These are phyloP conservation scores for Rhizomucor pusillus DNA, from an alignment of 371 early-diverging fungal species.

Conservation along the genomic window DNA sequence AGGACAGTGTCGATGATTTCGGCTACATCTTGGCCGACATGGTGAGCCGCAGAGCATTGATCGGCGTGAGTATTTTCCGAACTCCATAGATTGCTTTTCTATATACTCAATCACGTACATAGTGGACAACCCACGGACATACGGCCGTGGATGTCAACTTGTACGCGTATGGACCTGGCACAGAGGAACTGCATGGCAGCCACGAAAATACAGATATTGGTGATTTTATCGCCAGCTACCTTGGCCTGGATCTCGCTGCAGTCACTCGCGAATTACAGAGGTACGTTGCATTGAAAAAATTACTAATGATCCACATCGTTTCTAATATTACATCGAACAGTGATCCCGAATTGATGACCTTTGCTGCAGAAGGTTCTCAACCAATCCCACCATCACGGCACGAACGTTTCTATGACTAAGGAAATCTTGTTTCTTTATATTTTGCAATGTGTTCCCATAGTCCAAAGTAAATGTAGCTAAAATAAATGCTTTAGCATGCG, in stretches of 20 bases:
- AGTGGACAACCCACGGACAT: slow-evolving; percentile 62
- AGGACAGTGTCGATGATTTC: slow-evolving; percentile 21
- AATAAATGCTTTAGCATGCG: slow-evolving; percentile 30
- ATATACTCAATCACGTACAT: neutral
- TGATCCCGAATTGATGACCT: too few relatives aligned
- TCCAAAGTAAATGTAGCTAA: neutral
- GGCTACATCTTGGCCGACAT: slow-evolving; percentile 42
- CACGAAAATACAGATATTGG: slow-evolving; percentile 83
- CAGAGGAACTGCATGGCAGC: slow-evolving; percentile 61
- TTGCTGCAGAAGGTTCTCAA: too few relatives aligned
- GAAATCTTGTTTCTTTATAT: slow-evolving; percentile 1
- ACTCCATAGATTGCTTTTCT: neutral
- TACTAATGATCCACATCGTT: too few relatives aligned
- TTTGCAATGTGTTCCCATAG: neutral
- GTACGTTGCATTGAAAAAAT: slow-evolving; percentile 8
- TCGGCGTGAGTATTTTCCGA: slow-evolving; percentile 45
- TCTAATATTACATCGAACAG: neutral
- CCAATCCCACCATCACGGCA: neutral
- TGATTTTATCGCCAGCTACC: slow-evolving; percentile 51
- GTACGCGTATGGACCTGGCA: slow-evolving; percentile 64
- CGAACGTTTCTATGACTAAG: neutral
- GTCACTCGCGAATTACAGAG: slow-evolving; percentile 48
- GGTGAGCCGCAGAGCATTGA: slow-evolving; percentile 55
- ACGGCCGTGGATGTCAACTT: slow-evolving; percentile 59
- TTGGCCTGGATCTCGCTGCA: slow-evolving; percentile 53